Percentiles rank a stretch among this genome's conserved stretches.
Conservation (phyloP, 2,329 filamentous ascomycete species). For the Trichothecium roseum region DNA sequence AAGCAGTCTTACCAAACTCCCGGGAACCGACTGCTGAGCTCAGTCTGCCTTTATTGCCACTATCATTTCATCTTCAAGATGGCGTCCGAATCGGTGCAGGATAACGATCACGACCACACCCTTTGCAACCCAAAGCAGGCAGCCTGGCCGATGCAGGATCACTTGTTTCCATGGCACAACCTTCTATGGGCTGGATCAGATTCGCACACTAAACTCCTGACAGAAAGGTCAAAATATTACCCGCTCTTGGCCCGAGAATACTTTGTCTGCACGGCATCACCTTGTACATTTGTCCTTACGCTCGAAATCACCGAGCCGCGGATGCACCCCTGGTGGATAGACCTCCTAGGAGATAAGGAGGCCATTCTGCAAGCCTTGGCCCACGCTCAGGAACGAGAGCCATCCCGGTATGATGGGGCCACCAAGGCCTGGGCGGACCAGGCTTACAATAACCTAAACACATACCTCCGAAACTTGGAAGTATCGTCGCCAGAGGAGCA, state of each 20-base stretch:
- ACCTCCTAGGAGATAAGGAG: constrained; percentile 32
- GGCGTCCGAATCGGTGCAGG: constrained; percentile 15
- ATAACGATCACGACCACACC: constrained; percentile 9
- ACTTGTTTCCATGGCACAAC: constrained; percentile 27
- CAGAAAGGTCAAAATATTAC: constrained; percentile 23
- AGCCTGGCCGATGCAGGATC: constrained; percentile 23
- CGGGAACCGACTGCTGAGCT: constrained; percentile 19
- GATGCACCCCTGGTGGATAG: constrained; percentile 30
- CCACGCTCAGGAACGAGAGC: constrained; percentile 30
- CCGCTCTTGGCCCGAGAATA: constrained; percentile 23
- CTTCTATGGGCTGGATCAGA: constrained; percentile 23
- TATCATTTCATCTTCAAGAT: constrained; percentile 30
- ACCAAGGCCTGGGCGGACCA: constrained; percentile 27
- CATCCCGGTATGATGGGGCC: constrained; percentile 34
- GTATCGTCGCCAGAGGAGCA: constrained; percentile 22
- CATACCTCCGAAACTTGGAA: constrained; percentile 40
- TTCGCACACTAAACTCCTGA: constrained; percentile 11
- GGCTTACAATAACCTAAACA: constrained; percentile 35
- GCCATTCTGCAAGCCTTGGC: constrained; percentile 30
- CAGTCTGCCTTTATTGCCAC: constrained; percentile 28
- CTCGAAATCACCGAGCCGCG: constrained; percentile 41
- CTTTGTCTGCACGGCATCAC: constrained; percentile 30
- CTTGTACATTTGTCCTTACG: constrained; percentile 30
- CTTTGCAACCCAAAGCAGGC: constrained; percentile 20
- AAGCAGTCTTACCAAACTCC: constrained; percentile 23